phyloP scores from a whole-genome alignment of 2,329 filamentous ascomycete species.

The Claviceps sp. region DNA sequence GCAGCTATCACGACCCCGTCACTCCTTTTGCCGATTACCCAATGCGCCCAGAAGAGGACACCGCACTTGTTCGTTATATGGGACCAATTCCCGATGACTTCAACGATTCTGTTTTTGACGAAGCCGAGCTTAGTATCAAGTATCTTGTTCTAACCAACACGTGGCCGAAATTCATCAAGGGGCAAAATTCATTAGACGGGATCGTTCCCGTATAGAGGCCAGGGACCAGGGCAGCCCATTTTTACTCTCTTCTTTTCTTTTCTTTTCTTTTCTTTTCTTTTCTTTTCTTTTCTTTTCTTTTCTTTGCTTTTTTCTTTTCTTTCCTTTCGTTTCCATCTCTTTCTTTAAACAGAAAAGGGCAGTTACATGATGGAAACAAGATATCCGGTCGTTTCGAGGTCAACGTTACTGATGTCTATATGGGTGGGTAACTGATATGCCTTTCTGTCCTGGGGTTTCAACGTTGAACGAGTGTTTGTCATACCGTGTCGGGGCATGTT shows the following conservation, averaged over 20 bases:
- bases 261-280: neutral
- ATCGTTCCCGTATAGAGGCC: neutral
- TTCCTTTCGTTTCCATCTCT: too few relatives aligned
- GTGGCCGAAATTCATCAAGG: slow-evolving; percentile 47
- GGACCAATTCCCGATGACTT: slow-evolving; percentile 40
- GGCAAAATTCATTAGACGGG: slow-evolving; percentile 21
- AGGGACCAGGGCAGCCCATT: slow-evolving; percentile 2
- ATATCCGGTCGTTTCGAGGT: neutral
- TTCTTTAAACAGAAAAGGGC: too few relatives aligned
- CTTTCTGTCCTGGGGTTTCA: too few relatives aligned
- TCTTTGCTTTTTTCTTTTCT: neutral
- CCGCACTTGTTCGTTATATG: slow-evolving; percentile 19
- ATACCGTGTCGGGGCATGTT: too few relatives aligned
- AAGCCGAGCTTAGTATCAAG: slow-evolving; percentile 47
- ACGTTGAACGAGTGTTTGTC: too few relatives aligned
- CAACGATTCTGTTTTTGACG: slow-evolving; percentile 42
- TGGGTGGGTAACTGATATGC: too few relatives aligned
- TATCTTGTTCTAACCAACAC: slow-evolving; percentile 58
- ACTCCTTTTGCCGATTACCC: slow-evolving; percentile 27
- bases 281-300: neutral
- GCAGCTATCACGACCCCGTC: slow-evolving; percentile 25
- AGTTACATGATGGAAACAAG: neutral
- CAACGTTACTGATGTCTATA: neutral
- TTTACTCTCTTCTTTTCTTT: neutral
- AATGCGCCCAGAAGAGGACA: slow-evolving; percentile 10